Evolutionary conservation across 352 stramenopile species (phyloP).

Genomic region (Pythium oligandrum): DNA sequence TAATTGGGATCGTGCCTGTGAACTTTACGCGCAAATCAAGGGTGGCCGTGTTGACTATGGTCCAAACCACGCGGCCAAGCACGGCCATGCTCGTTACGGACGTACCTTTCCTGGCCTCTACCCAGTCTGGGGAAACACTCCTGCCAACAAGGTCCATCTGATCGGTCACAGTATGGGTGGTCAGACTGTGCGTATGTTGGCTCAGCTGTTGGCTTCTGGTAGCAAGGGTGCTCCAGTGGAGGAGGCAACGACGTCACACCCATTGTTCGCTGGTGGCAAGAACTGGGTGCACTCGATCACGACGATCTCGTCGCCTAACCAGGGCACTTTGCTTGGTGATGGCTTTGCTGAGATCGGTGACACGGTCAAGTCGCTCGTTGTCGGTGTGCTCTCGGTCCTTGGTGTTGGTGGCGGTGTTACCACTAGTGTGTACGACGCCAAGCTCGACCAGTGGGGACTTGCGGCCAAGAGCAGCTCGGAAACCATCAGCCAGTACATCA

Average conservation of each 20-base stretch:
- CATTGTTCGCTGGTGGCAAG: constrained; percentile 4
- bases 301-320: constrained; percentile 56
- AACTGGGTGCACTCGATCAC: constrained; percentile 29
- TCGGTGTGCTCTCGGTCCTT: constrained; percentile 28
- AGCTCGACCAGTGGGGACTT: constrained; percentile 58
- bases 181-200: constrained; percentile 20
- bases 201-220: constrained; percentile 19
- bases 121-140: constrained; percentile 11
- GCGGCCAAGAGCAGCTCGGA: constrained; percentile 19
- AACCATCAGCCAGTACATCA: constrained; percentile 25
- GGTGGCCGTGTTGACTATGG: neutral
- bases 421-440: constrained; percentile 37
- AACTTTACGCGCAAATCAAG: constrained; percentile 47
- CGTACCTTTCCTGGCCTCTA: constrained; percentile 15
- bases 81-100: constrained; percentile 22
- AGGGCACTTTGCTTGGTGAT: constrained; percentile 46
- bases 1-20: constrained; percentile 51
- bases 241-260: constrained; percentile 6
- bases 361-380: constrained; percentile 29
- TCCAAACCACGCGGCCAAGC: constrained; percentile 22
- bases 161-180: constrained; percentile 24
- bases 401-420: constrained; percentile 25
- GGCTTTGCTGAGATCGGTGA: constrained; percentile 36
- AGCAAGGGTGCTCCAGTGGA: constrained; percentile 23
- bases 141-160: constrained; percentile 17